A percentile compares a stretch with the other conserved stretches of the same genome.
phyloP scores from a whole-genome alignment of 768 basidiomycete species.

The Lanmaoa pseudosensibilis region DNA sequence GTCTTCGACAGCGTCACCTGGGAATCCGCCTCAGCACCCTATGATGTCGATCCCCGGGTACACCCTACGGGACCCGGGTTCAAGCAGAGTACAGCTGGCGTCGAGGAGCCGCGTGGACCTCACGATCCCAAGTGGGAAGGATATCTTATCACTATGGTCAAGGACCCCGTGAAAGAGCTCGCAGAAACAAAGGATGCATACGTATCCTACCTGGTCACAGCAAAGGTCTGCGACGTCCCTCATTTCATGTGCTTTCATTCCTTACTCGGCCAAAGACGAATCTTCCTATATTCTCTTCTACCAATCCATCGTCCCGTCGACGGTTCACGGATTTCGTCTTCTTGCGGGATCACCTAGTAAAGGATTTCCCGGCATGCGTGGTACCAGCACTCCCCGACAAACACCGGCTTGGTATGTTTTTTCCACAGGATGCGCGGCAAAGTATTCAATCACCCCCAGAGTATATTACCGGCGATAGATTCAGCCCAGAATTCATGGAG shows the following conservation, averaged over 20 bases:
- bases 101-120: slow-evolving; percentile 62
- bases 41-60: slow-evolving; percentile 44
- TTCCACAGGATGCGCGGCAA: not conserved
- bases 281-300: slow-evolving; percentile 78
- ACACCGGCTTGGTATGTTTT: slow-evolving; percentile 81
- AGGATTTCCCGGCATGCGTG: slow-evolving; percentile 97
- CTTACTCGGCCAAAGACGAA: slow-evolving; percentile 65
- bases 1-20: slow-evolving; percentile 91
- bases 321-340: slow-evolving; percentile 98
- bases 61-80: slow-evolving; percentile 68
- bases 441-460: slow-evolving; percentile 47
- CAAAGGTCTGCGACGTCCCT: slow-evolving; percentile 59
- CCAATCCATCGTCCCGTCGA: slow-evolving; percentile 73
- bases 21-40: slow-evolving; percentile 71
- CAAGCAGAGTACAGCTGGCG: slow-evolving; percentile 73
- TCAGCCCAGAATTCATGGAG: slow-evolving; percentile 97
- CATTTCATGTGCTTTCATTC: not conserved
- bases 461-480: slow-evolving; percentile 96
- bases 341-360: slow-evolving; percentile 80
- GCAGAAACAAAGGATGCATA: slow-evolving; percentile 97
- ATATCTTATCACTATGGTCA: slow-evolving; percentile 76
- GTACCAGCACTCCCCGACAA: slow-evolving; percentile 96
- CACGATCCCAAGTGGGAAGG: slow-evolving; percentile 92
- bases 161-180: slow-evolving; percentile 93
- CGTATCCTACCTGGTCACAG: slow-evolving; percentile 89